A percentile compares a stretch with the other conserved stretches of the same genome.
These are phyloP conservation scores for Globisporangium spinosum DNA, from an alignment of 352 stramenopile genomes.

Conservation along the genomic window DNA sequence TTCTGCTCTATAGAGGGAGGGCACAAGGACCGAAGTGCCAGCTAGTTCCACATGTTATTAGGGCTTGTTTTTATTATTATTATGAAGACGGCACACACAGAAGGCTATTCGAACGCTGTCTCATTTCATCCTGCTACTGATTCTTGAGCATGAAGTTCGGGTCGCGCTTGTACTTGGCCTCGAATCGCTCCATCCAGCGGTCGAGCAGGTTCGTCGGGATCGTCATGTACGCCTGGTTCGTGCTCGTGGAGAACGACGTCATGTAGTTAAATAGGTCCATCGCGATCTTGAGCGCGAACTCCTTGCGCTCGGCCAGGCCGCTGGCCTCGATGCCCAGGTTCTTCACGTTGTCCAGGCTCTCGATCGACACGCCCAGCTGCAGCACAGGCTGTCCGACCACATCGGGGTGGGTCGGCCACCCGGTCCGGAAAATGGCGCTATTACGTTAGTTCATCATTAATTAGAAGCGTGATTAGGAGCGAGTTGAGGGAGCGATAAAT, in stretches of 20 bases:
- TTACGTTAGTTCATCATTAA: neutral
- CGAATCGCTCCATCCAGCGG: slow-evolving; percentile 89
- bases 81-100: neutral
- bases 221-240: slow-evolving; percentile 74
- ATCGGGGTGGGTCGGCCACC: neutral
- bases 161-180: slow-evolving; percentile 82
- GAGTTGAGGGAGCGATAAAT: too few species aligned
- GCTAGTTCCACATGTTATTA: neutral
- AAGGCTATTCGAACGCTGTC: slow-evolving; percentile 4
- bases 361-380: neutral
- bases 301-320: slow-evolving; percentile 59
- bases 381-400: neutral
- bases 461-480: too few species aligned
- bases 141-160: slow-evolving; percentile 92
- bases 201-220: slow-evolving; percentile 91
- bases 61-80: neutral
- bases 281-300: slow-evolving; percentile 90
- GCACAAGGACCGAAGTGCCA: too few species aligned
- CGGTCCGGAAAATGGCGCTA: neutral
- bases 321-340: slow-evolving; percentile 71
- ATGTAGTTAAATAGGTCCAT: slow-evolving; percentile 92
- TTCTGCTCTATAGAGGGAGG: neutral
- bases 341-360: slow-evolving; percentile 56
- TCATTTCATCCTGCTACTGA: slow-evolving; percentile 7
- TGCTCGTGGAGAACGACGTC: slow-evolving; percentile 81